Conservation (phyloP, 192 early-diverging fungal species). For the Coemansia sp. region DNA sequence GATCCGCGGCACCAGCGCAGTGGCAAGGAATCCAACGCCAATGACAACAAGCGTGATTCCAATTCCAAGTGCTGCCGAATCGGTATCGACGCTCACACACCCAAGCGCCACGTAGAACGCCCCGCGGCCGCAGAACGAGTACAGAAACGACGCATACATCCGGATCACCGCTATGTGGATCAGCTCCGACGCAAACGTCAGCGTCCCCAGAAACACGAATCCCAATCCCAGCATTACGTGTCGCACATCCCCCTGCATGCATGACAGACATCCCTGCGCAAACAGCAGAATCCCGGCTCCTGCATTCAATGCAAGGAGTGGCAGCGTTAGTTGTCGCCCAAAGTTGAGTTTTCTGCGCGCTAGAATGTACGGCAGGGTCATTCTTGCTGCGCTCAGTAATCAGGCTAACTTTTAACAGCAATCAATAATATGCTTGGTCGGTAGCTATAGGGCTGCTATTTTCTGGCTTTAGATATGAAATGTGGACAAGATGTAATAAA, state of each 20-base stretch:
- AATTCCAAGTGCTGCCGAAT: constrained; percentile 27
- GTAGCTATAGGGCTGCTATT: too few relatives aligned
- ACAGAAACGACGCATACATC: constrained; percentile 45
- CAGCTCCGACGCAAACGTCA: constrained; percentile 21
- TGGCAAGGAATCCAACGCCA: constrained; percentile 16
- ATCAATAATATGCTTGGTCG: constrained; percentile 2
- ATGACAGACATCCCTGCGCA: constrained; percentile 42
- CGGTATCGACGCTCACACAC: constrained; percentile 23
- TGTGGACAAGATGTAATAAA: too few relatives aligned
- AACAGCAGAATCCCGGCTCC: constrained; percentile 28
- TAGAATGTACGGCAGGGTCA: constrained; percentile 46
- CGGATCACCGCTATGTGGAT: constrained; percentile 41
- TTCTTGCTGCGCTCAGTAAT: not conserved
- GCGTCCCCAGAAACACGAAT: constrained; percentile 28
- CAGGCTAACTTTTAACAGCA: not conserved
- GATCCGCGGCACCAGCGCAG: constrained; percentile 14
- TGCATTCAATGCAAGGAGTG: constrained; percentile 25
- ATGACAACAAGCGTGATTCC: constrained; percentile 19
- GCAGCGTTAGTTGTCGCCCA: constrained; percentile 20
- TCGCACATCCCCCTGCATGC: constrained; percentile 27
- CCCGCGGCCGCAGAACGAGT: constrained; percentile 44
- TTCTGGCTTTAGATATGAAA: too few relatives aligned
- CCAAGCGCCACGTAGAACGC: constrained; percentile 39
- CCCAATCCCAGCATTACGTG: constrained; percentile 45
- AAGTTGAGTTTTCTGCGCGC: constrained; percentile 33